Evolutionary conservation across 1,284 basidiomycete species (phyloP), one percentile per base, ranked within the genome.

Genomic region (Cryptococcus amylolentus): DNA sequence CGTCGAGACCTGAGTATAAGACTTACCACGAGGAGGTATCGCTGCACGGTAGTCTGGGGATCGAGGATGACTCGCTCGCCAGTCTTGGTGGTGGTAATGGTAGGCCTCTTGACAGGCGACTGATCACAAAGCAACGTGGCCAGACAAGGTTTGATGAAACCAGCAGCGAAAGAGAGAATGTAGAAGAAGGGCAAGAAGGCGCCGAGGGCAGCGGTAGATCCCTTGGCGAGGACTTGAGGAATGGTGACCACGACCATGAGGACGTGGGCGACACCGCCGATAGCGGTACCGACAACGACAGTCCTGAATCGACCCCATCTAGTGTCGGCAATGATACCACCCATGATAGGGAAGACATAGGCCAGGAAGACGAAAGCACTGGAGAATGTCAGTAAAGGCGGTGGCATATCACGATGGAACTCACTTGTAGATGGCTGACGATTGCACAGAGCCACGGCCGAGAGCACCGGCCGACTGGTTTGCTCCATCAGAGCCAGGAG

Each of bases 301-400:
- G 88, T 88, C 73, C 87, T 87, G 81, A 83, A 89, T n/a, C 88
- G 83, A 42, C 88, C 88, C 80, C 82, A 84, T 52, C 83, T 80
- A 8, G 86, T 83, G 68, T 89, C 88, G 18, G 88, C 86, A 47
- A 89, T 77, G 68, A 85, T 88, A 52, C 68, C 72, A 42, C 73
- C 71, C 9, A 64, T 50, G 51, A 73, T 71, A 9, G 70, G 69
- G 49, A 73, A 58, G 45, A 67, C 56, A 53, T 71, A 71, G 18
- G 64, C 64, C 20, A 68, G 54, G 60, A 73, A 73, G 43, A 45
- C 64, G 64, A 70, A 70, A 18, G 62, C 62, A 47, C 63, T 62
- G 31, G 54, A 59, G 16, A 67, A 10, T 65, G 68, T 28, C 14
- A 18, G 45, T 26, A n/a, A 45, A 45, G 5, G 13, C 18, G 12